Evolutionary conservation across 2,329 filamentous ascomycete genomes (phyloP).

Genomic region (Pseudopyrenochaeta lycopersici): DNA sequence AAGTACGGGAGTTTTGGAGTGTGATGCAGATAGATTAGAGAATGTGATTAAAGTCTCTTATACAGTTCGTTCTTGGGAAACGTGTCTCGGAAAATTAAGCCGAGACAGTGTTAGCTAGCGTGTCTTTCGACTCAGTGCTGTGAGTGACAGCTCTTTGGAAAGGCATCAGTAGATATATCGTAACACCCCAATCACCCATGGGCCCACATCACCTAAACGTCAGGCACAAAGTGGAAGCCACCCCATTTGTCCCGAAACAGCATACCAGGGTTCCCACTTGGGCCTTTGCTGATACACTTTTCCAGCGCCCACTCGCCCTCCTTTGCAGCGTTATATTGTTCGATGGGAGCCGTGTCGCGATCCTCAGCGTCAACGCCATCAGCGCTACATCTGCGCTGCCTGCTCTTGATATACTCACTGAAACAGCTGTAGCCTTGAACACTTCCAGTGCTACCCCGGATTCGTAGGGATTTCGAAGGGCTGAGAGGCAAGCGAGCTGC

Average conservation of each 20-base stretch:
- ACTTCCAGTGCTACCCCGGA: conserved; percentile 19
- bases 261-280: conserved; percentile 18
- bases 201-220: conserved; percentile 11
- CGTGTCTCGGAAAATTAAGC: too few species aligned
- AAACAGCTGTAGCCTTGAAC: conserved; percentile 13
- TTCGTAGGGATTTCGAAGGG: conserved; percentile 12
- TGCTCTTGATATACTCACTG: conserved; percentile 19
- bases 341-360: conserved; percentile 21
- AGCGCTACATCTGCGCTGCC: conserved; percentile 3
- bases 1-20: too few species aligned
- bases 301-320: conserved; percentile 29
- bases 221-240: conserved; percentile 23
- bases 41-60: too few species aligned
- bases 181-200: too few species aligned
- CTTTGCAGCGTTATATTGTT: conserved; percentile 14
- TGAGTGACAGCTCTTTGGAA: too few species aligned
- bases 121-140: too few species aligned
- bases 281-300: conserved; percentile 17
- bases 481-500: conserved; percentile 14
- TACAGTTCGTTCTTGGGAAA: too few species aligned
- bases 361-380: conserved; percentile 19
- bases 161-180: too few species aligned
- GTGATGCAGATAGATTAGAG: too few species aligned
- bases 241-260: conserved; percentile 24
- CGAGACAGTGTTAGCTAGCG: too few species aligned